Evolutionary conservation across 1,284 basidiomycete genomes (phyloP), one percentile per base, ranked within the genome.

Genomic region (Sparassis latifolia): DNA sequence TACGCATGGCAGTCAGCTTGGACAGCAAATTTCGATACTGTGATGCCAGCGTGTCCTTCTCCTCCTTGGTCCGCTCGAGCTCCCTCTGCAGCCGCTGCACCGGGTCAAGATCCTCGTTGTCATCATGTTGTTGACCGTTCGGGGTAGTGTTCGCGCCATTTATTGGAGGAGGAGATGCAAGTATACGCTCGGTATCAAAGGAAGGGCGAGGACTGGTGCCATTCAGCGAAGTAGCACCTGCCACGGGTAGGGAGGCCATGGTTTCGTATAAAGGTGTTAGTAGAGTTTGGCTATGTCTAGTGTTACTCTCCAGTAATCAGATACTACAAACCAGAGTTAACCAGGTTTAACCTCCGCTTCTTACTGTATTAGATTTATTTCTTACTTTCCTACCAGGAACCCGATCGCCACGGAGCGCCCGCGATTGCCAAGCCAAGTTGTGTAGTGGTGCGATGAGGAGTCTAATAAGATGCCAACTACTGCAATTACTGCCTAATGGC

Each of bases 1-100:
- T 90, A 10, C 95, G 82, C 94, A 99, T 98, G 35, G 86, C 82
- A 2, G 91, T 93, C 45, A 99, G 74, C 70, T 95, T 98, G 44
- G 84, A 82, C 4, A 99, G 76, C 39, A 99, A 76, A 52, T 81
- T 86, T 49, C 82, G 82, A 69, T 99, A 97, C 66, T 98, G 93
- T 27, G 82, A 71, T 27, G 88, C 86, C 42, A 94, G 78, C 4
- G 77, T 73, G 53, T 97, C 93, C 68, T 92, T 93, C 72, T 98
- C 95, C 55, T 86, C 80, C 49, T 77, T 72, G 33, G 82, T 79
- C 41, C 74, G 71, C 47, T 79, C 72, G 35, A 88, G 73, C 58
- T 86, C 80, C 44, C 70, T 69, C 60, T 81, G 76, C 7, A 88
- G 69, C 51, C 71, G 71, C 49, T 75, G 67, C 42, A 84, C 58